These are phyloP conservation scores for Biscutella laevigata DNA, from an alignment of 441 rosid genomes.

Conservation along the genomic window DNA sequence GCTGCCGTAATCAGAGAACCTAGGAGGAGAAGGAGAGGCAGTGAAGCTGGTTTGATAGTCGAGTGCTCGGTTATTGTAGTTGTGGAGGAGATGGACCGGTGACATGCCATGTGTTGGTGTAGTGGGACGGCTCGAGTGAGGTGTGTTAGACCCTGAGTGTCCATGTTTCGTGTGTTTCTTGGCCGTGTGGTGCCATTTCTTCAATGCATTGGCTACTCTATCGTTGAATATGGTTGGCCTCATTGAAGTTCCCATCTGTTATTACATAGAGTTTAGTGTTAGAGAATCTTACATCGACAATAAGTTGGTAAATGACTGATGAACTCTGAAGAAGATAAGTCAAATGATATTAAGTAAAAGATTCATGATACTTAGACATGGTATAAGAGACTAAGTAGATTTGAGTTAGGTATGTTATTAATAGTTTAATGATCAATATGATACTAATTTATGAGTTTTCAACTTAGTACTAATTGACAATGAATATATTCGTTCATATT, in stretches of 20 bases:
- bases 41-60: conserved; percentile 37
- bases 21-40: conserved; percentile 37
- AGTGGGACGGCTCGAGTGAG: conserved; percentile 53
- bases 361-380: no score
- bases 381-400: no score
- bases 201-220: conserved; percentile 67
- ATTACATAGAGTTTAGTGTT: conserved; percentile 7
- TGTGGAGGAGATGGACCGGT: conserved; percentile 67
- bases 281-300: background rate
- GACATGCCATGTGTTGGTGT: conserved; percentile 71
- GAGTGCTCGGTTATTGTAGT: conserved; percentile 29
- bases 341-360: no score
- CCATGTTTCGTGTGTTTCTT: conserved; percentile 61
- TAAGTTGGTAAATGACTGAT: background rate
- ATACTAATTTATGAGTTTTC: no score
- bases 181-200: conserved; percentile 74
- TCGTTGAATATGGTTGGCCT: conserved; percentile 86
- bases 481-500: no score
- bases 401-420: no score
- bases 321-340: no score
- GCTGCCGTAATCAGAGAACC: conserved; percentile 22
- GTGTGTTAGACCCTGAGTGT: conserved; percentile 48
- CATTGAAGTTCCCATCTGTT: conserved; percentile 89
- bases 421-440: no score
- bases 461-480: no score